phyloP scores from a whole-genome alignment of 192 early-diverging fungal species.

The Glomus cerebriforme region DNA sequence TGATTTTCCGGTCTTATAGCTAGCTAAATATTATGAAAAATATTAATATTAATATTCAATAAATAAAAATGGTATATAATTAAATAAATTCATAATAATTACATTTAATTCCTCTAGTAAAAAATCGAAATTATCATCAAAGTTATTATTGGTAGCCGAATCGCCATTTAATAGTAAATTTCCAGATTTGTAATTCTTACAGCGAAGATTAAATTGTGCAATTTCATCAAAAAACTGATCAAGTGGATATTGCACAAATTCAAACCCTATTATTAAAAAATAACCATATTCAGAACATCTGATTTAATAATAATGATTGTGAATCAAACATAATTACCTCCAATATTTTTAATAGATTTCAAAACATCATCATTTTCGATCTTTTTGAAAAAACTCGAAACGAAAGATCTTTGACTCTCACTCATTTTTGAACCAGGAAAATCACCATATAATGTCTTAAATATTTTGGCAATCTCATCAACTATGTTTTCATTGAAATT shows the following conservation, averaged over 20 bases:
- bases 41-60: not conserved
- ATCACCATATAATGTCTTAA: constrained; percentile 15
- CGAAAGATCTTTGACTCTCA: not conserved
- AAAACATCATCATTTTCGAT: not conserved
- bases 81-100: not conserved
- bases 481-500: not conserved
- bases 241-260: constrained; percentile 19
- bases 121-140: not conserved
- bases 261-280: constrained; percentile 7
- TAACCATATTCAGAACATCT: not conserved
- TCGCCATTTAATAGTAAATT: not conserved
- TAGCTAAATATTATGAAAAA: not conserved
- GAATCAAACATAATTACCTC: not conserved
- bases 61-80: not conserved
- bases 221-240: not conserved
- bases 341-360: not conserved
- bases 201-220: not conserved
- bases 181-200: not conserved
- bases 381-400: not conserved
- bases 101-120: not conserved
- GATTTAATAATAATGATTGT: not conserved
- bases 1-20: not conserved
- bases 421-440: constrained; percentile 3
- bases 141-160: not conserved
- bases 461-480: not conserved